phyloP scores from a whole-genome alignment of 805 yeast genomes.

The Ogataea minuta region DNA sequence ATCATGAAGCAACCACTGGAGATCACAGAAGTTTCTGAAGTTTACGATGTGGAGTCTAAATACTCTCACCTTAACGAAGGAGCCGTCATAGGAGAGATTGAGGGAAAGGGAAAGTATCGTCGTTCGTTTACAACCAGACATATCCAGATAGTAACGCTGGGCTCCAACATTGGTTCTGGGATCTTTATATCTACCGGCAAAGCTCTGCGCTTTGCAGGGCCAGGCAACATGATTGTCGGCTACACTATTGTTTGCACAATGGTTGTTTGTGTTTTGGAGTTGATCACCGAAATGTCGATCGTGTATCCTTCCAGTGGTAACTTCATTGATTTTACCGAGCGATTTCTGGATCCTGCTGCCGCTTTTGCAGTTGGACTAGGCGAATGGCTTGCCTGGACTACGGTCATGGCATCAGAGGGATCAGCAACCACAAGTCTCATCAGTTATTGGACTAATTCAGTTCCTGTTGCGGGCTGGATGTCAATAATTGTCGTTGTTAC shows the following conservation, averaged over 20 bases:
- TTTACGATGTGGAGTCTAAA: conserved; percentile 3
- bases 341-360: conserved; percentile 14
- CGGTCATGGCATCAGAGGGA: conserved; percentile 16
- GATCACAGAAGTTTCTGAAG: conserved; percentile 3
- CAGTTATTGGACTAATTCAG: conserved; percentile 13
- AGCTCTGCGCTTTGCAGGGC: conserved; percentile 12
- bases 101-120: conserved; percentile 9
- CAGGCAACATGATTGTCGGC: conserved; percentile 15
- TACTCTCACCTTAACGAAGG: conserved; percentile 4
- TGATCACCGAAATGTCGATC: conserved; percentile 14
- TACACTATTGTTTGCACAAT: conserved; percentile 5
- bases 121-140: conserved; percentile 14
- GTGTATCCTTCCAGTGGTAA: conserved; percentile 15
- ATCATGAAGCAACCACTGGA: too few relatives aligned
- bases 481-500: conserved; percentile 12
- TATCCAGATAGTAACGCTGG: conserved; percentile 11
- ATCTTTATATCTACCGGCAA: conserved; percentile 14
- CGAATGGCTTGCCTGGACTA: conserved; percentile 16
- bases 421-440: conserved; percentile 13
- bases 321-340: conserved; percentile 12
- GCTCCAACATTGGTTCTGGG: conserved; percentile 14
- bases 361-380: conserved; percentile 14
- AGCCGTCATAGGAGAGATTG: conserved; percentile 12
- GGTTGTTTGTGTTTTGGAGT: conserved; percentile 8
- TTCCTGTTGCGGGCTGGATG: conserved; percentile 15